Base-by-base conservation (phyloP, 805 yeast genomes). In the Cyberlindnera maclurae region DNA sequence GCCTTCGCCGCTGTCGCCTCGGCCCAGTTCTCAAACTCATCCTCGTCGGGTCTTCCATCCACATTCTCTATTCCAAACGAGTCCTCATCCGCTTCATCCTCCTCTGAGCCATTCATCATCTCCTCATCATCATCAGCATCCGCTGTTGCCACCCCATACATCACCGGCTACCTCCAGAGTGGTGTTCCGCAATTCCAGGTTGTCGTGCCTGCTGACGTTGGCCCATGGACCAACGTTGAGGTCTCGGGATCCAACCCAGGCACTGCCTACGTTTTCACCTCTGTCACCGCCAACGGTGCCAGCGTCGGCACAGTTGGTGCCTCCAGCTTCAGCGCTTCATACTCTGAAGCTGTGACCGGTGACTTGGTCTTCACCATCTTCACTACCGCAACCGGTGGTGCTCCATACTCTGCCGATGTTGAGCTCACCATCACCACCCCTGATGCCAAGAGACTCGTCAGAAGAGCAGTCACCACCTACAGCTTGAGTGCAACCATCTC, bases 311-410 rank as follows among this genome's bases (percentile, higher is more conserved):
- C 27, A 12, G 30, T 30, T 11, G 6, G 34, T 10, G 18, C 16
- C 15, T 16, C 32, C 4, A 11, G 29, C 9, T 33, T 22, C 31
- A 2, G 24, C 12, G 44, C 31, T 15, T 16, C 37, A 10, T 34
- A 26, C 18, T 7, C 26, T 12, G 34, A 73, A 42, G 32, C 73
- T 67, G 1, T 84, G 82, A 29, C 52, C 55, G 18, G 18, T 10
- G 29, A 32, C 20, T 13, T 17, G 11, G 39, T 29, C 11, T 51
- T 15, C 70, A 52, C 18, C 58, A 53, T 10, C 51, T 51, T 11
- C 75, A 83, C 54, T 82, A 76, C 20, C 61, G 56, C 30, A 72
- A 62, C 88, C 87, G 82, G 12, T 80, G 61, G 50, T 69, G 67
- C n/a, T 84, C 89, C 24, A 80, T 73, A 2, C 73, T 16, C 39